A percentile compares a stretch with the other conserved stretches of the same genome.
These are phyloP conservation scores for Backusella psychrophila DNA, from an alignment of 192 early-diverging fungal species.

Conservation along the genomic window DNA sequence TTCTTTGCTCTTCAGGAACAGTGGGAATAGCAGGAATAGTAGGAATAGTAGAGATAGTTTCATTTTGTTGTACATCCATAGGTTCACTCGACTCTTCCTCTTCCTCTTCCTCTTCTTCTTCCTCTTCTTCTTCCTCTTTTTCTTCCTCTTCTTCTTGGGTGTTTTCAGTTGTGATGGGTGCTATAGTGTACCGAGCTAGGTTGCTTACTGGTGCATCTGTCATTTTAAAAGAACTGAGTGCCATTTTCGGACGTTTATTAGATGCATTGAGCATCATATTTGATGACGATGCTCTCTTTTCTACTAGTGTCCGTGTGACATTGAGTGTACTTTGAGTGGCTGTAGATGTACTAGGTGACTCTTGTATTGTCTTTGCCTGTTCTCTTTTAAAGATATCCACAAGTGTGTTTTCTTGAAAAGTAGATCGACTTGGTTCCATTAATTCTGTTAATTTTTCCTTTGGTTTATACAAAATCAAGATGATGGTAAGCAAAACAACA, in stretches of 20 bases:
- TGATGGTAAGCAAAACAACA: background rate
- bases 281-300: background rate
- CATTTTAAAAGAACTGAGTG: background rate
- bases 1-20: background rate
- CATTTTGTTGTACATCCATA: background rate
- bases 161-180: background rate
- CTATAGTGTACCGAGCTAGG: background rate
- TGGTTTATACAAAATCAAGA: background rate
- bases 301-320: background rate
- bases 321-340: background rate
- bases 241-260: background rate
- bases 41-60: no score
- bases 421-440: slow-evolving; percentile 60
- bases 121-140: no score
- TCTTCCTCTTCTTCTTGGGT: background rate
- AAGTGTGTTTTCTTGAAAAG: slow-evolving; percentile 19
- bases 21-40: no score
- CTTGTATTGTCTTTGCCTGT: background rate
- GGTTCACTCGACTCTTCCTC: no score
- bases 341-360: background rate
- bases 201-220: background rate
- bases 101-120: no score
- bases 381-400: background rate
- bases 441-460: slow-evolving; percentile 45
- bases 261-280: background rate